Evolutionary conservation across 768 basidiomycete genomes (phyloP), one percentile per base, ranked within the genome.

Genomic region (Mycena kentingensis): DNA sequence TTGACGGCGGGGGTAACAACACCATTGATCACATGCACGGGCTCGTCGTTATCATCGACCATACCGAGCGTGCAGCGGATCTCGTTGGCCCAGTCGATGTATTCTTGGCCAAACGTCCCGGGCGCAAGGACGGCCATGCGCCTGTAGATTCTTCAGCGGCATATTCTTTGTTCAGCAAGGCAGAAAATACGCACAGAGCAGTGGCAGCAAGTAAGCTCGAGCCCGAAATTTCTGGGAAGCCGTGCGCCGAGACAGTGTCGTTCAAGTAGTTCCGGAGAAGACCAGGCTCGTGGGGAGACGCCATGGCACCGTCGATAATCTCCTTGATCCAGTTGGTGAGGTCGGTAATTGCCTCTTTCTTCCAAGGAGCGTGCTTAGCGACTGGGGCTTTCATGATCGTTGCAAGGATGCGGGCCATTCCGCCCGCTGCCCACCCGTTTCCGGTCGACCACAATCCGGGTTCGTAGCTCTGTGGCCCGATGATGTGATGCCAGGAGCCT

Each of bases 171-270:
- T n/a, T n/a, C n/a, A n/a, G n/a, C n/a, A n/a, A n/a, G n/a, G n/a
- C n/a, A n/a, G n/a, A n/a, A n/a, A n/a, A n/a, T n/a, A n/a, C n/a
- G n/a, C n/a, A n/a, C n/a, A n/a, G n/a, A n/a, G n/a, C n/a, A n/a
- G 68, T 66, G 3, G 68, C 64, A 0, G 77, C 75, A 12, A 79
- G 52, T 41, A 78, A 58, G 13, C 69, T 66, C 49, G 70, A 73
- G 16, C 77, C 77, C 1, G 76, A 71, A 2, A 74, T 70, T 49
- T 79, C 77, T 5, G 75, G 77, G 41, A 75, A 79, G 6, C 73
- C 73, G 49, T 68, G 63, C 60, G 2, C n/a, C 43, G 51, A 39
- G 22, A 57, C 53, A 3, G 55, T 25, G 39, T 74, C 66, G 55
- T 75, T 51, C 4, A 72, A 56, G 55, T 77, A 79, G 55, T 79